Evolutionary conservation across 2,329 filamentous ascomycete species (phyloP).

Genomic region (Alternaria sp.): DNA sequence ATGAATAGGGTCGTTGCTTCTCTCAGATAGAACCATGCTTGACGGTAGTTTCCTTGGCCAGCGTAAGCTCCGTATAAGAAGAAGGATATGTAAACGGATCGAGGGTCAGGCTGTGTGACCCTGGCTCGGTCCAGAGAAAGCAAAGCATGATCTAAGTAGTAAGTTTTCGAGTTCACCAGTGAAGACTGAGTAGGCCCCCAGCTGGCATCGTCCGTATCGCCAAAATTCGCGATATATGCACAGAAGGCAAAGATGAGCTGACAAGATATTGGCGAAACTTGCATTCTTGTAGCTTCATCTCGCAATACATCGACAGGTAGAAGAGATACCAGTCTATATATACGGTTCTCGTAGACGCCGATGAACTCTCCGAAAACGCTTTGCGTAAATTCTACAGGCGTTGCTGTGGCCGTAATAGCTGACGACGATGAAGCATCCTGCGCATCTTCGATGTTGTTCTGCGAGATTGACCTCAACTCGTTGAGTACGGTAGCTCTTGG

Average conservation of each 20-base stretch:
- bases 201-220: constrained; percentile 19
- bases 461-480: constrained; percentile 73
- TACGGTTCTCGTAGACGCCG: constrained; percentile 73
- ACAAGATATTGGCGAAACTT: constrained; percentile 32
- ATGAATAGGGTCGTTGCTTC: constrained; percentile 74
- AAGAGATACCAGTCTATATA: constrained; percentile 64
- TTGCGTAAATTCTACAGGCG: constrained; percentile 6
- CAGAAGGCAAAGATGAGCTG: constrained; percentile 50
- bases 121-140: constrained; percentile 24
- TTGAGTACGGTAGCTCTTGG: constrained; percentile 75
- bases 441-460: not conserved
- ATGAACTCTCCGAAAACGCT: constrained; percentile 73
- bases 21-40: constrained; percentile 81
- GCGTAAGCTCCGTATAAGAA: constrained; percentile 80
- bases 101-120: constrained; percentile 32
- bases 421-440: not conserved
- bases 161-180: constrained; percentile 5
- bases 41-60: constrained; percentile 75
- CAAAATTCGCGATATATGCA: constrained; percentile 48
- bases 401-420: not conserved
- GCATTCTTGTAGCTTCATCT: constrained; percentile 29
- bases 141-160: constrained; percentile 34
- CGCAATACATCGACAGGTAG: constrained; percentile 32
- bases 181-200: not conserved
- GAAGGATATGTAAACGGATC: constrained; percentile 73